Evolutionary conservation across 441 rosid species (phyloP), one percentile per base, ranked within the genome.

Genomic region (Arabidopsis lyrata): DNA sequence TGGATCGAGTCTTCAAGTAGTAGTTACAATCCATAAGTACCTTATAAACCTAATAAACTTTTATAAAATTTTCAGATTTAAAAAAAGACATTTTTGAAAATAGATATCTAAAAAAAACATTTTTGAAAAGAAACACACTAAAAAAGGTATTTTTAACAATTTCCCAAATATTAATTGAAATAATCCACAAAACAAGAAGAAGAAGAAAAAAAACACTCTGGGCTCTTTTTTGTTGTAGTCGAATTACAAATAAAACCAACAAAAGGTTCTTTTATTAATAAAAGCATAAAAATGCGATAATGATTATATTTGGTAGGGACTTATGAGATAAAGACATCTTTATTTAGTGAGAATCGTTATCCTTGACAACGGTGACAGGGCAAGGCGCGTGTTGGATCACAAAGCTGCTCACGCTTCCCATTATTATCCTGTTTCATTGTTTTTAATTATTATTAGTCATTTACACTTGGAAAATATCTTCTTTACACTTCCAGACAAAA

Each of bases 331-430:
- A 71, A 36, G 52, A 60, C 12, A 16, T 8, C 16, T 41, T 53
- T 2, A 4, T 56, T 5, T 63, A 70, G 62, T 72, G 45, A 64
- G 55, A 64, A 38, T 27, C 24, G 18, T 59, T 41, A 65, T 88
- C 90, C 80, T 92, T 90, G 49, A 92, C 96, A 34, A 90, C 78
- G 60, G 90, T 90, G 56, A 92, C 96, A 10, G 97, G 96, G 82
- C 97, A 88, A 58, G 89, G 20, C 38, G 97, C 96, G 68, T 86
- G 85, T 34, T 82, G 82, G 72, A 85, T 61, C 63, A 92, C 88
- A 60, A 78, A 84, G 81, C 82, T 82, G 79, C 96, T 87, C 81
- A 92, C 97, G 55, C 97, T 92, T 34, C 97, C 93, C 79, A 91
- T 58, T 31, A 91, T 55, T 18, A 89, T 83, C 89, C 95, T 91